Evolutionary conservation across 164 flowering plant species (phyloP).

Genomic region (Platanus orientalis): DNA sequence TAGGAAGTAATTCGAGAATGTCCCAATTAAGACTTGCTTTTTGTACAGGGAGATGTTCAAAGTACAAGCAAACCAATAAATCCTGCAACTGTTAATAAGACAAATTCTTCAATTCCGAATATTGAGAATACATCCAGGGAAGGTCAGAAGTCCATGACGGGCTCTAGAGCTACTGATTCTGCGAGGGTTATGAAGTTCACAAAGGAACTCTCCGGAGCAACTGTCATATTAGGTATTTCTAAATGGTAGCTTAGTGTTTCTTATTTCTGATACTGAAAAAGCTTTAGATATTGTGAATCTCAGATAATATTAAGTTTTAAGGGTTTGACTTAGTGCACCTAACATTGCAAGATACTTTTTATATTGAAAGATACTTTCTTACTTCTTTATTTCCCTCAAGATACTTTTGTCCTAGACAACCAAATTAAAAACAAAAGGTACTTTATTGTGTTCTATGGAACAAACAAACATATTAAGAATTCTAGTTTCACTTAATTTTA

Average conservation of each 20-base stretch:
- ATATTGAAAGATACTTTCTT: too few species aligned
- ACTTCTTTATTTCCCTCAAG: too few species aligned
- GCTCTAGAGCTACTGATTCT: constrained; percentile 87
- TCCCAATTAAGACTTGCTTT: not conserved
- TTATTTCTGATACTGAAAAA: not conserved
- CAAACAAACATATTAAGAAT: too few species aligned
- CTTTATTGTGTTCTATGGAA: too few species aligned
- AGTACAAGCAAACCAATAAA: constrained; percentile 27
- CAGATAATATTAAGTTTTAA: not conserved
- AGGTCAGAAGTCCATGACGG: constrained; percentile 41
- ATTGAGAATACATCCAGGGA: constrained; percentile 44
- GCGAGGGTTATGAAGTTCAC: constrained; percentile 82
- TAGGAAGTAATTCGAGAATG: not conserved
- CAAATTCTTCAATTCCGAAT: constrained; percentile 36
- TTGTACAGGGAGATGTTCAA: constrained; percentile 46
- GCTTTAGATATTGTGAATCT: not conserved
- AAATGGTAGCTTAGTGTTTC: not conserved
- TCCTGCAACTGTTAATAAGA: constrained; percentile 26
- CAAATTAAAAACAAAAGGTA: too few species aligned
- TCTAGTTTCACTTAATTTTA: too few species aligned
- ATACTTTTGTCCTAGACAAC: too few species aligned
- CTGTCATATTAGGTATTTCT: constrained; percentile 67
- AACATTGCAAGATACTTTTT: too few species aligned
- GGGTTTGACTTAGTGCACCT: too few species aligned
- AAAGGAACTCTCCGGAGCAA: constrained; percentile 67